These are phyloP conservation scores for Hibiscus tridactylites DNA, from an alignment of 345 rosid genomes.

Conservation along the genomic window DNA sequence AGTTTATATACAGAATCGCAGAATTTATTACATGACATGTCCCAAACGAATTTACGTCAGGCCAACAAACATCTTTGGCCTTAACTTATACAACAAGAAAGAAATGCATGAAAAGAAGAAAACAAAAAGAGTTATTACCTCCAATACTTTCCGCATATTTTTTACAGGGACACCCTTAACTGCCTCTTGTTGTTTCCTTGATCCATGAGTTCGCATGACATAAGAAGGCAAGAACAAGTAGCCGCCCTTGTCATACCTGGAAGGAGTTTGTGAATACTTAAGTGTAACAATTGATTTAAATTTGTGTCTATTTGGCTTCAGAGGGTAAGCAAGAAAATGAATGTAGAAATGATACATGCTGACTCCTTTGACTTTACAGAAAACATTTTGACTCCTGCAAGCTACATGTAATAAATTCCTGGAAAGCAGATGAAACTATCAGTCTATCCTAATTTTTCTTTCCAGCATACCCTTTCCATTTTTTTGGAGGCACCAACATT, in stretches of 20 bases:
- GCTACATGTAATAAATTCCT: background rate
- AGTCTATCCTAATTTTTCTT: background rate
- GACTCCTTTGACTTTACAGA: background rate
- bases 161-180: conserved; percentile 39
- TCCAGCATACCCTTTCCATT: conserved; percentile 81
- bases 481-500: conserved; percentile 94
- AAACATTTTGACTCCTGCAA: conserved; percentile 2
- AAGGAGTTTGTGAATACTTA: conserved; percentile 10
- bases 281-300: background rate
- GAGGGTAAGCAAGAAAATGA: background rate
- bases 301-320: background rate
- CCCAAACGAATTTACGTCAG: too few species aligned
- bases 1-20: too few species aligned
- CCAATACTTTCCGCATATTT: conserved; percentile 58
- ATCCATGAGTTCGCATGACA: conserved; percentile 95
- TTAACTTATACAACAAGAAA: background rate
- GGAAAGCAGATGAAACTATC: background rate
- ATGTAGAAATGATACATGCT: background rate
- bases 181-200: conserved; percentile 69
- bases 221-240: conserved; percentile 89
- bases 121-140: conserved; percentile 38
- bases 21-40: too few species aligned
- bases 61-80: background rate
- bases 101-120: conserved; percentile 1
- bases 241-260: conserved; percentile 87